These are phyloP conservation scores for Boletus sp. DNA, from an alignment of 1,284 basidiomycete genomes.

Conservation along the genomic window DNA sequence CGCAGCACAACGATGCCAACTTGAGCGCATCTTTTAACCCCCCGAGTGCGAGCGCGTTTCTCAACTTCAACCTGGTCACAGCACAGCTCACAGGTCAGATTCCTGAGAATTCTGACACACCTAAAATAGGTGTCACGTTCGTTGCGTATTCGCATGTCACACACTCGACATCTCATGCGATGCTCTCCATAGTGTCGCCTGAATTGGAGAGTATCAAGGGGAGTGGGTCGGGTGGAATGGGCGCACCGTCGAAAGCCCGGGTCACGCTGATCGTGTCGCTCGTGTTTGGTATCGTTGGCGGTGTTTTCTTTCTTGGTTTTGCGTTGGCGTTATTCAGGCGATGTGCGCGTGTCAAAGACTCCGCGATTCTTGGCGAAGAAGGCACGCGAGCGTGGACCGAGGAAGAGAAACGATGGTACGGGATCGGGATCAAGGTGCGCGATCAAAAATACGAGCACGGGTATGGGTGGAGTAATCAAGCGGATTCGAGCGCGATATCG, in stretches of 20 bases:
- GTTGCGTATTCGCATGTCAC: conserved; percentile 61
- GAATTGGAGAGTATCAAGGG: conserved; percentile 30
- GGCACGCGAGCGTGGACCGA: conserved; percentile 53
- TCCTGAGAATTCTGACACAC: conserved; percentile 39
- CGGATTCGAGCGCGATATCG: conserved; percentile 27
- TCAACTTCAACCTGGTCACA: conserved; percentile 47
- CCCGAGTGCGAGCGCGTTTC: conserved; percentile 40
- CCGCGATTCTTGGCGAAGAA: conserved; percentile 54
- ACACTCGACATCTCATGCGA: conserved; percentile 67
- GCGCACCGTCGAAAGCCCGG: conserved; percentile 42
- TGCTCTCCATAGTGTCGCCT: conserved; percentile 51
- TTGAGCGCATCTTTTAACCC: conserved; percentile 54
- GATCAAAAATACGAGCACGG: conserved; percentile 20
- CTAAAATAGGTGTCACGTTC: conserved; percentile 50
- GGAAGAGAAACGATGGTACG: conserved; percentile 65
- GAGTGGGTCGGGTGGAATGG: conserved; percentile 29
- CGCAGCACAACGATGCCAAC: conserved; percentile 40
- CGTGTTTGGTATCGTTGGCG: conserved; percentile 60
- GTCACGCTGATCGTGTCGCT: conserved; percentile 57
- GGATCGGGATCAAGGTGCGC: conserved; percentile 42
- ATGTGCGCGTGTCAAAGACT: conserved; percentile 53
- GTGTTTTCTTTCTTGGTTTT: conserved; percentile 50
- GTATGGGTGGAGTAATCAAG: conserved; percentile 33
- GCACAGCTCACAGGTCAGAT: conserved; percentile 51
- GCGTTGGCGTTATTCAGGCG: conserved; percentile 53